Conservation (phyloP, 306 rosid species). For the Citrullus colocynthis region DNA sequence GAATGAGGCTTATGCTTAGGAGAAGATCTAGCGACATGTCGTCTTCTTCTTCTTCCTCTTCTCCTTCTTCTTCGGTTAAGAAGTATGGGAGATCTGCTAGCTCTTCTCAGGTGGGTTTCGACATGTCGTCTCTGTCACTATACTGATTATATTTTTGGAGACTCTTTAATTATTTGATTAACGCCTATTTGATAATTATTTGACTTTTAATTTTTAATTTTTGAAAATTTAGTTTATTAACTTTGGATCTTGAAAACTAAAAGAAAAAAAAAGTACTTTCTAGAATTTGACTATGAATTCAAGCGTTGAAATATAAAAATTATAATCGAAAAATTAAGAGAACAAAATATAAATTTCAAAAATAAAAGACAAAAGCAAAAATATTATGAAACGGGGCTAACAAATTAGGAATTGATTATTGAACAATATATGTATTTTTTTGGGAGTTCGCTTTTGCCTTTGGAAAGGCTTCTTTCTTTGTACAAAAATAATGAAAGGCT, state of each 20-base stretch:
- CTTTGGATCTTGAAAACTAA: too few species aligned
- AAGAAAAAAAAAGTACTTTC: too few species aligned
- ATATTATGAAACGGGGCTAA: too few species aligned
- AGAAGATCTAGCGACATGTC: slow-evolving; percentile 62
- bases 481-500: not conserved
- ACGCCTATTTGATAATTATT: too few species aligned
- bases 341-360: too few species aligned
- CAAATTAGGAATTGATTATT: not conserved
- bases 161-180: not conserved
- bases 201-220: too few species aligned
- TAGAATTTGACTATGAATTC: too few species aligned
- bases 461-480: not conserved
- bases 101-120: slow-evolving; percentile 71
- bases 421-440: not conserved
- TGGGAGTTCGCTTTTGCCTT: not conserved
- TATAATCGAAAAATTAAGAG: too few species aligned
- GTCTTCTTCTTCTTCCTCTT: slow-evolving; percentile 22
- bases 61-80: slow-evolving; percentile 19
- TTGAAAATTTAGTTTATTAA: too few species aligned
- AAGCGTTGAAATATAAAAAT: too few species aligned
- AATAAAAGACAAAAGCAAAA: too few species aligned
- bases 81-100: slow-evolving; percentile 49
- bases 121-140: slow-evolving; percentile 39
- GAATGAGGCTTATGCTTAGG: slow-evolving; percentile 93
- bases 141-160: slow-evolving; percentile 3